Evolutionary conservation across 495 filamentous ascomycete genomes (phyloP).

Genomic region (Neurospora sp.): DNA sequence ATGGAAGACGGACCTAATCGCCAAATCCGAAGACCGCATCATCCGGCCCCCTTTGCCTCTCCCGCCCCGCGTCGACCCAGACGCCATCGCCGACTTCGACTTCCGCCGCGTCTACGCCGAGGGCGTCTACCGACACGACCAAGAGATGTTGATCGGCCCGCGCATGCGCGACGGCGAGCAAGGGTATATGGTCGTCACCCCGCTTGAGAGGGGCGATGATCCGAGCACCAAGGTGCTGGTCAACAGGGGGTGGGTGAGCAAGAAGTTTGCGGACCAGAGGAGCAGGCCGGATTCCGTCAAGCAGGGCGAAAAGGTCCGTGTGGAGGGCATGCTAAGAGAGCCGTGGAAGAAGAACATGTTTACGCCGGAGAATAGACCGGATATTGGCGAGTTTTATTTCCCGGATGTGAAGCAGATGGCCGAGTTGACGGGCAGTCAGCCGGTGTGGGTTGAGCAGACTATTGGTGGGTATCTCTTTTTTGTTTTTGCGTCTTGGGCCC

Average conservation of each 20-base stretch:
- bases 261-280: conserved; percentile 54
- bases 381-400: conserved; percentile 82
- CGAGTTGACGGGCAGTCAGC: conserved; percentile 66
- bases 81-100: conserved; percentile 78
- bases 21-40: conserved; percentile 81
- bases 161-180: conserved; percentile 81
- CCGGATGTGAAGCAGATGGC: conserved; percentile 94
- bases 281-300: conserved; percentile 52
- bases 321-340: conserved; percentile 77
- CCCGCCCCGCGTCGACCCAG: conserved; percentile 69
- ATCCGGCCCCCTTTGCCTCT: conserved; percentile 78
- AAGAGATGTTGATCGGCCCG: conserved; percentile 92
- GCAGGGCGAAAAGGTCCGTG: conserved; percentile 49
- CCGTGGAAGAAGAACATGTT: conserved; percentile 98
- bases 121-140: conserved; percentile 70
- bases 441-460: conserved; percentile 93
- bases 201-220: conserved; percentile 56
- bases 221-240: conserved; percentile 54
- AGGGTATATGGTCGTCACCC: conserved; percentile 84
- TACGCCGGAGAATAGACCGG: conserved; percentile 79
- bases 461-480: conserved; percentile 52
- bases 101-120: conserved; percentile 76
- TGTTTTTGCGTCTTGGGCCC: background rate
- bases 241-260: conserved; percentile 82
- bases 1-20: conserved; percentile 89